Conservation (phyloP, 2,329 filamentous ascomycete species). For the Claviceps arundinis region DNA sequence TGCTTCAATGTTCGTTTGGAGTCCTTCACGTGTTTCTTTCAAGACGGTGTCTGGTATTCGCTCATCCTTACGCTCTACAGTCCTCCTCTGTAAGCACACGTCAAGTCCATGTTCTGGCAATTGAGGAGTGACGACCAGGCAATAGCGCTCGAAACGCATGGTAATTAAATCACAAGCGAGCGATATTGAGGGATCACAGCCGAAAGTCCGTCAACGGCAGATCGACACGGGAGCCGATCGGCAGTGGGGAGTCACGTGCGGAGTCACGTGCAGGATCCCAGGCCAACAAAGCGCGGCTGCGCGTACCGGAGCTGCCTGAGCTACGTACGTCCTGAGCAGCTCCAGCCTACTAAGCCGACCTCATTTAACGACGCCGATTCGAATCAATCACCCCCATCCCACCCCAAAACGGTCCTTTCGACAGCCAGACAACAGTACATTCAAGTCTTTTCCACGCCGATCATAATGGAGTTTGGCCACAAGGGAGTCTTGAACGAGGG, state of each 20-base stretch:
- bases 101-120: too few species aligned
- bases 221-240: neutral
- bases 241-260: neutral
- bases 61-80: too few species aligned
- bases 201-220: neutral
- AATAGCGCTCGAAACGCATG: too few species aligned
- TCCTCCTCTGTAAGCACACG: too few species aligned
- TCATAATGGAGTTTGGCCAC: conserved; percentile 48
- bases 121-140: too few species aligned
- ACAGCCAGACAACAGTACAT: neutral
- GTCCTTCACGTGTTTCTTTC: too few species aligned
- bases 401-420: neutral
- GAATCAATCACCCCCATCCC: conserved; percentile 4
- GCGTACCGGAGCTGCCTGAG: conserved; percentile 32
- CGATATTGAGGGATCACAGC: neutral
- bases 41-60: too few species aligned
- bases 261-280: neutral
- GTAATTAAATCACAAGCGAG: neutral
- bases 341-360: conserved; percentile 19
- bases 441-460: neutral
- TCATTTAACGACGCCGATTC: conserved; percentile 12
- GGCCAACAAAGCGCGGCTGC: conserved; percentile 18
- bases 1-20: too few species aligned
- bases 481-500: conserved; percentile 52
- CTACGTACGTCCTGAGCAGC: conserved; percentile 23